A percentile compares a stretch with the other conserved stretches of the same genome.
These are phyloP conservation scores for Alternaria infectoria DNA, from an alignment of 2,329 filamentous ascomycete genomes.

Conservation along the genomic window DNA sequence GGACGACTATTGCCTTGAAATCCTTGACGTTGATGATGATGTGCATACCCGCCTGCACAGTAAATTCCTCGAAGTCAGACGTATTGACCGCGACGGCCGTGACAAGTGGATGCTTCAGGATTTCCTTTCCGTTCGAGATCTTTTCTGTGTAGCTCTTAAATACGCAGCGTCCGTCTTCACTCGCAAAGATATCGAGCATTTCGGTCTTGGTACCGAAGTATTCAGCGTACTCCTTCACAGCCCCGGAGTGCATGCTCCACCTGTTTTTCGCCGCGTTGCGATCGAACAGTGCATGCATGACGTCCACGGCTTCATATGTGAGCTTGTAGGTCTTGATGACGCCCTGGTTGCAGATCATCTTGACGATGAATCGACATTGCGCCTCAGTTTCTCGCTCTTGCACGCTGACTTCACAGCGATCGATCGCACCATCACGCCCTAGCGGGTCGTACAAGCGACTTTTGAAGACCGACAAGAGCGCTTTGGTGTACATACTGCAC, in stretches of 20 bases:
- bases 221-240: constrained; percentile 76
- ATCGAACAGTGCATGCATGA: constrained; percentile 79
- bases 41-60: constrained; percentile 76
- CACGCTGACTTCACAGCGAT: constrained; percentile 75
- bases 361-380: constrained; percentile 76
- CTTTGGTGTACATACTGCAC: constrained; percentile 75
- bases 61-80: constrained; percentile 77
- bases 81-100: constrained; percentile 79
- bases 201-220: constrained; percentile 83
- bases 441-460: constrained; percentile 67
- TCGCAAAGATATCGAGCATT: constrained; percentile 76
- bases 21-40: constrained; percentile 84
- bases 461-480: constrained; percentile 75
- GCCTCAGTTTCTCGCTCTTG: constrained; percentile 71
- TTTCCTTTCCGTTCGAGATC: constrained; percentile 72
- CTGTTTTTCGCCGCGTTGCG: constrained; percentile 68
- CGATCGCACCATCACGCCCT: constrained; percentile 73
- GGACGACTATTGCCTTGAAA: constrained; percentile 78
- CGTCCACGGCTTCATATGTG: constrained; percentile 75
- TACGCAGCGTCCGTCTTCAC: constrained; percentile 69
- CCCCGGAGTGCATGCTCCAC: constrained; percentile 75
- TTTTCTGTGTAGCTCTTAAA: constrained; percentile 86
- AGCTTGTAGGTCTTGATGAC: constrained; percentile 79
- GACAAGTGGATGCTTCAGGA: constrained; percentile 79
- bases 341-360: constrained; percentile 76